These are phyloP conservation scores for Pseudoturritis turrita DNA, from an alignment of 345 rosid genomes.

Conservation along the genomic window DNA sequence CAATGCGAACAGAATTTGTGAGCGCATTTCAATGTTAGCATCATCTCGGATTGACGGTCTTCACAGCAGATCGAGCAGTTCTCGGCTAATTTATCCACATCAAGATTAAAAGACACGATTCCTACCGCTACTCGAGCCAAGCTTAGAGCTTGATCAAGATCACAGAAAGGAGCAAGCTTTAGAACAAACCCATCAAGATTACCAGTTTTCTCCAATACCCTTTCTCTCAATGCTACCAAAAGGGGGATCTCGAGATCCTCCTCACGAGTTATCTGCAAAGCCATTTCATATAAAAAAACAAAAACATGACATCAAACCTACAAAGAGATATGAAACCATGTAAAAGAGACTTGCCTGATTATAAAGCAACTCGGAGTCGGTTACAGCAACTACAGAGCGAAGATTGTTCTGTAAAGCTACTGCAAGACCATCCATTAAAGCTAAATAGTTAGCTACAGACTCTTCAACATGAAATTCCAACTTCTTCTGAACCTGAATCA, in stretches of 20 bases:
- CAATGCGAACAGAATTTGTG: slow-evolving; percentile 96
- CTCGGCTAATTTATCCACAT: slow-evolving; percentile 43
- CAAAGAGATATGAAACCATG: neutral
- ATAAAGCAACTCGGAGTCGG: slow-evolving; percentile 61
- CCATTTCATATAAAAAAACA: slow-evolving; percentile 10
- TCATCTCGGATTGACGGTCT: slow-evolving; percentile 75
- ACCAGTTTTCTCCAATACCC: slow-evolving; percentile 57
- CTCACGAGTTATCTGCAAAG: slow-evolving; percentile 53
- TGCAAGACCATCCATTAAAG: slow-evolving; percentile 77
- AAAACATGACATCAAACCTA: slow-evolving; percentile 9
- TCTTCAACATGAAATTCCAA: slow-evolving; percentile 79
- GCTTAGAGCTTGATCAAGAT: slow-evolving; percentile 57
- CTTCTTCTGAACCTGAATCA: slow-evolving; percentile 84
- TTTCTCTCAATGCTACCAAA: slow-evolving; percentile 67
- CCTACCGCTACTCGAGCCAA: slow-evolving; percentile 85
- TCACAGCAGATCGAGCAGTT: slow-evolving; percentile 87
- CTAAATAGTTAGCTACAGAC: slow-evolving; percentile 79
- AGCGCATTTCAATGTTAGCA: slow-evolving; percentile 71
- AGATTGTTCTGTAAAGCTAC: slow-evolving; percentile 62
- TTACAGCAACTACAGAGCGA: slow-evolving; percentile 59
- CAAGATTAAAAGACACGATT: slow-evolving; percentile 46
- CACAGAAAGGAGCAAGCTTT: slow-evolving; percentile 47
- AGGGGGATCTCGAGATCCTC: slow-evolving; percentile 63
- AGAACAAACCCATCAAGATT: slow-evolving; percentile 65
- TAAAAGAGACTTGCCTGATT: slow-evolving; percentile 50